phyloP scores from a whole-genome alignment of 805 yeast genomes.

The Schizosaccharomyces japonicus region DNA sequence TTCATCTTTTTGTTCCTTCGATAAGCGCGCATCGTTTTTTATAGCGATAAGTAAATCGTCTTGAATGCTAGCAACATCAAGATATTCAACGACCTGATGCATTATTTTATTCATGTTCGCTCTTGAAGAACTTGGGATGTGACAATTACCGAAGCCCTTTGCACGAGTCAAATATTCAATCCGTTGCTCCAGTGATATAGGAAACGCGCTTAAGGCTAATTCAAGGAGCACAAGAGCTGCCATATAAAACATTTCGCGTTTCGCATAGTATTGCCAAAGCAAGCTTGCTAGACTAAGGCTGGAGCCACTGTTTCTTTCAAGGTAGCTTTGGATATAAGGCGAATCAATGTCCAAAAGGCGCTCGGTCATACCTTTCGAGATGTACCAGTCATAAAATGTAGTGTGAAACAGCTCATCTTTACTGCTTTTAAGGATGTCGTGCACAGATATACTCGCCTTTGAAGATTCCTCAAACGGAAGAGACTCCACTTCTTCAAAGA shows the following conservation, averaged over 20 bases:
- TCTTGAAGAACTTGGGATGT: slow-evolving; percentile 49
- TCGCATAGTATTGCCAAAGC: slow-evolving; percentile 74
- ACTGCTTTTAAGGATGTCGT: slow-evolving; percentile 46
- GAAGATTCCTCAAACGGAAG: slow-evolving; percentile 21
- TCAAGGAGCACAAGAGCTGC: slow-evolving; percentile 67
- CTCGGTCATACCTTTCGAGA: slow-evolving; percentile 51
- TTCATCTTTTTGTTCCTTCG: slow-evolving; percentile 13
- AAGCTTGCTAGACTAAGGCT: slow-evolving; percentile 57
- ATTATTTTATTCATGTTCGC: slow-evolving; percentile 55
- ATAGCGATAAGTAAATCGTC: slow-evolving; percentile 27
- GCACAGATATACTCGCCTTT: slow-evolving; percentile 19
- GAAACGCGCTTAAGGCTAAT: slow-evolving; percentile 32
- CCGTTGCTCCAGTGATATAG: slow-evolving; percentile 42
- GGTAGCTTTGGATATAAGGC: slow-evolving; percentile 51
- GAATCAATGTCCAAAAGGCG: slow-evolving; percentile 60
- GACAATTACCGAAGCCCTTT: slow-evolving; percentile 73
- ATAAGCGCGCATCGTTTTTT: slow-evolving; percentile 18
- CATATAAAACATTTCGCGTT: slow-evolving; percentile 46
- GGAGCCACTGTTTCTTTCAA: slow-evolving; percentile 26
- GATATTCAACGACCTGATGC: slow-evolving; percentile 46
- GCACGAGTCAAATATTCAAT: slow-evolving; percentile 80
- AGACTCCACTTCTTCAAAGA: slow-evolving; percentile 48
- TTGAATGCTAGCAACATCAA: slow-evolving; percentile 72
- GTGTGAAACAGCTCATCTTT: slow-evolving; percentile 74
- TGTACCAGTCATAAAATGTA: slow-evolving; percentile 80